Evolutionary conservation across 768 basidiomycete genomes (phyloP).

Genomic region (Tylopilus sp.): DNA sequence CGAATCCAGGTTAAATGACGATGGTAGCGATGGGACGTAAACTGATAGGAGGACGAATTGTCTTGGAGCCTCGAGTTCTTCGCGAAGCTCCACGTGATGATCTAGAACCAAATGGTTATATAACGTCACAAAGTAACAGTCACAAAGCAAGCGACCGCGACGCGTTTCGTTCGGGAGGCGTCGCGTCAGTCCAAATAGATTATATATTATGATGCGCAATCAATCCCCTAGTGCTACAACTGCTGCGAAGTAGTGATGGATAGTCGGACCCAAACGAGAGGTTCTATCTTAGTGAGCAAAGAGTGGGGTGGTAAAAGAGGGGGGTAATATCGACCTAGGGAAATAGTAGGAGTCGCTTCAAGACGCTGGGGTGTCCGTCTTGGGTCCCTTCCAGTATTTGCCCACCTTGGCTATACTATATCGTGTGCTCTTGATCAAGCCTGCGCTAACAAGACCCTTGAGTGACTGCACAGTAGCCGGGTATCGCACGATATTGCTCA

Average conservation of each 20-base stretch:
- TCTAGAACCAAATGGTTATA: too few relatives aligned
- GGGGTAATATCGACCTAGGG: background rate
- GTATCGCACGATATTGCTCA: constrained; percentile 70
- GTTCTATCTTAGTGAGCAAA: constrained; percentile 3
- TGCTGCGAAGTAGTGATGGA: constrained; percentile 4
- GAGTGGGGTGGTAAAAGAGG: constrained; percentile 3
- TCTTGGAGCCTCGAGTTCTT: too few relatives aligned
- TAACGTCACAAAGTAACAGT: too few relatives aligned
- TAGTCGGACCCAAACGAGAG: background rate
- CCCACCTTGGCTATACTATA: constrained; percentile 75
- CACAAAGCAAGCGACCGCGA: too few relatives aligned
- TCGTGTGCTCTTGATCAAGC: constrained; percentile 69
- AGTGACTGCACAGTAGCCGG: constrained; percentile 82
- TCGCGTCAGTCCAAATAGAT: constrained; percentile 3
- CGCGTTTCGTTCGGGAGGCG: too few relatives aligned
- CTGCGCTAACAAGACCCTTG: constrained; percentile 85
- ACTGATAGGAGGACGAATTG: too few relatives aligned
- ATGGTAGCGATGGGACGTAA: background rate
- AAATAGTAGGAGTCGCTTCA: background rate
- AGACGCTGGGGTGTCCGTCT: background rate
- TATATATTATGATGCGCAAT: constrained; percentile 10
- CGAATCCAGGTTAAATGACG: background rate
- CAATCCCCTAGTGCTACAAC: constrained; percentile 21
- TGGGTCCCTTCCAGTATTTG: constrained; percentile 70
- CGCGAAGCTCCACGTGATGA: too few relatives aligned